Percentiles rank a stretch among this genome's conserved stretches.
Evolutionary conservation across 441 rosid species (phyloP).

Genomic region (Geranium incanum): DNA sequence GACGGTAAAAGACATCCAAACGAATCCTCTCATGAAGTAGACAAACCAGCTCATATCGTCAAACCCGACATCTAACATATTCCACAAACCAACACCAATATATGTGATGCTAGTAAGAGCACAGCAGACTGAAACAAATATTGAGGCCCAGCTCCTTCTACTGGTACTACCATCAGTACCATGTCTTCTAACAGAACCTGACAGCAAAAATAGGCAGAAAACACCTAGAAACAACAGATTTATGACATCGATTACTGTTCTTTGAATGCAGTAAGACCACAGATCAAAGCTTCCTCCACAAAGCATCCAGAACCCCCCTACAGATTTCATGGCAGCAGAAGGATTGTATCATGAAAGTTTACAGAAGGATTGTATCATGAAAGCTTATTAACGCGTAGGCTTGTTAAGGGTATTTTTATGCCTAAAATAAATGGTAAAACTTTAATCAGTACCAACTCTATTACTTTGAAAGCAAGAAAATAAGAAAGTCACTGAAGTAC

Average conservation of each 20-base stretch:
- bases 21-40: conserved; percentile 43
- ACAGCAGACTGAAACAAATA: conserved; percentile 40
- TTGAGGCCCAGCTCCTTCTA: conserved; percentile 35
- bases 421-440: no score
- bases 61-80: conserved; percentile 20
- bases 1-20: conserved; percentile 53
- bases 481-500: no score
- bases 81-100: conserved; percentile 37
- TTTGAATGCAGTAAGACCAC: conserved; percentile 46
- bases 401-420: no score
- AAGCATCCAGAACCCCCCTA: conserved; percentile 48
- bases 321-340: conserved; percentile 16
- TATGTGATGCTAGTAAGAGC: conserved; percentile 35
- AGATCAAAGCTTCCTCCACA: conserved; percentile 41
- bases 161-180: conserved; percentile 1
- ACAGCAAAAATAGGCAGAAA: conserved; percentile 46
- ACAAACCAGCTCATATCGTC: conserved; percentile 26
- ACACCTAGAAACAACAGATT: conserved; percentile 48
- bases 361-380: neutral
- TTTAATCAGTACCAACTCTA: no score
- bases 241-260: conserved; percentile 39
- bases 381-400: no score
- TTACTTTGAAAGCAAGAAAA: no score
- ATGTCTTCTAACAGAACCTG: conserved; percentile 26
- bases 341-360: neutral